phyloP scores from a whole-genome alignment of 2,329 filamentous ascomycete genomes.

The Colletotrichum spinosum region DNA sequence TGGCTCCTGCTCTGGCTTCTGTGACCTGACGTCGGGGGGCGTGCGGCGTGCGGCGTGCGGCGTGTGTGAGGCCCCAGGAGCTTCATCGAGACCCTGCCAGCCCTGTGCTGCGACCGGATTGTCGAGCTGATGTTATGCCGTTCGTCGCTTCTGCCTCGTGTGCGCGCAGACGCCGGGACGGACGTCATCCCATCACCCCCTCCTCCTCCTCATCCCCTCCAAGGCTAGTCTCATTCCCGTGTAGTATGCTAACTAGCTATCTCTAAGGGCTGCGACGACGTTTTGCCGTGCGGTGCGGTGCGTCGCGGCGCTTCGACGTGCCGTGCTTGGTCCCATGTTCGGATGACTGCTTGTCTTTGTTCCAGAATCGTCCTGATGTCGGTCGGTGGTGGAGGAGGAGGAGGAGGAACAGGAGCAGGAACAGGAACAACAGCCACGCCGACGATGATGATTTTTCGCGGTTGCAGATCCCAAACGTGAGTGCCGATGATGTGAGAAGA shows the following conservation, averaged over 20 bases:
- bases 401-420: too few relatives aligned
- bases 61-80: slow-evolving; percentile 45
- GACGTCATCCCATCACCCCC: slow-evolving; percentile 29
- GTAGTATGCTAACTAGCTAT: too few relatives aligned
- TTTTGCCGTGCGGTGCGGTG: too few relatives aligned
- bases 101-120: slow-evolving; percentile 58
- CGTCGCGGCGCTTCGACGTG: slow-evolving; percentile 20
- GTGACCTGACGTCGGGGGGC: slow-evolving; percentile 41
- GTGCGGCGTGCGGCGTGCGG: slow-evolving; percentile 40
- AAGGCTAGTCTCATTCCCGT: too few relatives aligned
- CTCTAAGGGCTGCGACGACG: too few relatives aligned
- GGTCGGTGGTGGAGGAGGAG: not conserved
- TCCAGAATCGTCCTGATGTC: slow-evolving; percentile 34
- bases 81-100: slow-evolving; percentile 43
- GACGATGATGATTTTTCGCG: slow-evolving; percentile 26
- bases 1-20: slow-evolving; percentile 25
- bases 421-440: not conserved
- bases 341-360: slow-evolving; percentile 37
- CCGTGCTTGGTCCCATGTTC: slow-evolving; percentile 37
- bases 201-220: too few relatives aligned
- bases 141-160: slow-evolving; percentile 35
- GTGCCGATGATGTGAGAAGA: slow-evolving; percentile 33
- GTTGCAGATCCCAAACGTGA: slow-evolving; percentile 22
- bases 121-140: slow-evolving; percentile 53
- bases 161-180: slow-evolving; percentile 27